phyloP scores from a whole-genome alignment of 2,329 filamentous ascomycete genomes.

The Pseudodiploospora longispora region DNA sequence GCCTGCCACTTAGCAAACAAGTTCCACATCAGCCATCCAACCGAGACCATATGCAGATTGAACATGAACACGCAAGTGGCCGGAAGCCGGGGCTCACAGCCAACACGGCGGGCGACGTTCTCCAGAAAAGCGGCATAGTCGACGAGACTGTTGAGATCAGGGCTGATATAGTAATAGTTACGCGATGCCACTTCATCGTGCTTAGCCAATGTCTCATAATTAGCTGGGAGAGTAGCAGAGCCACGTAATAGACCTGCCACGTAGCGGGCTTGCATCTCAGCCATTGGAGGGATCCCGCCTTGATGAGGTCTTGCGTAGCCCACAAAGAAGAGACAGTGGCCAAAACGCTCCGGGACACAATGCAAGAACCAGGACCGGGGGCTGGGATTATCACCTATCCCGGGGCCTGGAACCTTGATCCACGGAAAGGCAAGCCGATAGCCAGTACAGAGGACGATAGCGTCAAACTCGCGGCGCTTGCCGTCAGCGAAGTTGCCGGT shows the following conservation, averaged over 20 bases:
- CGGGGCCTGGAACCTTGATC: neutral
- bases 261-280: neutral
- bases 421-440: neutral
- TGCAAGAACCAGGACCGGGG: neutral
- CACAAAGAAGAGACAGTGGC: conserved; percentile 1
- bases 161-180: neutral
- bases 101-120: neutral
- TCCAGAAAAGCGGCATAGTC: neutral
- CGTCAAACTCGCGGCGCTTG: neutral
- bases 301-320: conserved; percentile 1
- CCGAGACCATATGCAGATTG: neutral
- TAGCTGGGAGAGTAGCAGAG: neutral
- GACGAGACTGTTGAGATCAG: neutral
- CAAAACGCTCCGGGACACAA: neutral
- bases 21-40: neutral
- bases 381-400: neutral
- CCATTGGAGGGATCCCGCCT: neutral
- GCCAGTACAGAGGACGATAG: neutral
- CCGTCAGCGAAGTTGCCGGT: neutral
- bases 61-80: neutral
- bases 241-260: neutral
- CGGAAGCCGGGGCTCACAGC: neutral
- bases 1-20: neutral
- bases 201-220: neutral
- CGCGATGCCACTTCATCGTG: neutral